phyloP scores from a whole-genome alignment of 1,139 yeast species.

The Pichia sorboxylosa region DNA sequence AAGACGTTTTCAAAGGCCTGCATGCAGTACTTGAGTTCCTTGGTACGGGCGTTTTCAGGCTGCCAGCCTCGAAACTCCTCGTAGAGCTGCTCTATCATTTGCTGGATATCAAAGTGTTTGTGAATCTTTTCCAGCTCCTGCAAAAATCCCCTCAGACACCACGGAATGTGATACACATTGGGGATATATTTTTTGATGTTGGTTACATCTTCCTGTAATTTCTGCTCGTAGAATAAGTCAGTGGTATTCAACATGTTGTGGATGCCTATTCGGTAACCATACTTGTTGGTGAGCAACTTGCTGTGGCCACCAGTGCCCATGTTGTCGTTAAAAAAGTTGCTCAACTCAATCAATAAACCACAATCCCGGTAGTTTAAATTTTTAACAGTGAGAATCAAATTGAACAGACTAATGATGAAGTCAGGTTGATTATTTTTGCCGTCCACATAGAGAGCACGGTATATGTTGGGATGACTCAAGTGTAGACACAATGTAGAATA shows the following conservation, averaged over 20 bases:
- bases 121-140: slow-evolving; percentile 39
- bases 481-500: slow-evolving; percentile 35
- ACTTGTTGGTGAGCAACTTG: slow-evolving; percentile 37
- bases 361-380: slow-evolving; percentile 42
- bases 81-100: slow-evolving; percentile 26
- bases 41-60: slow-evolving; percentile 28
- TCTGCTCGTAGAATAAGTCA: slow-evolving; percentile 32
- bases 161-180: slow-evolving; percentile 45
- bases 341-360: slow-evolving; percentile 40
- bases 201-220: slow-evolving; percentile 28
- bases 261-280: slow-evolving; percentile 41
- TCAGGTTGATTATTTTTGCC: slow-evolving; percentile 32
- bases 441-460: slow-evolving; percentile 29
- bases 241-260: slow-evolving; percentile 40
- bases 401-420: slow-evolving; percentile 36
- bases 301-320: slow-evolving; percentile 43
- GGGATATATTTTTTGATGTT: slow-evolving; percentile 38
- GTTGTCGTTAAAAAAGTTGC: slow-evolving; percentile 38
- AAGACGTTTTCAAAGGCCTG: slow-evolving; percentile 16
- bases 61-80: slow-evolving; percentile 31
- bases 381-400: slow-evolving; percentile 36
- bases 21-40: slow-evolving; percentile 30
- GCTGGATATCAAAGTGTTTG: slow-evolving; percentile 28
- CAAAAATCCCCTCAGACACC: slow-evolving; percentile 46
- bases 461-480: slow-evolving; percentile 43